Evolutionary conservation across 306 rosid species (phyloP).

Genomic region (Carpinus viminea): DNA sequence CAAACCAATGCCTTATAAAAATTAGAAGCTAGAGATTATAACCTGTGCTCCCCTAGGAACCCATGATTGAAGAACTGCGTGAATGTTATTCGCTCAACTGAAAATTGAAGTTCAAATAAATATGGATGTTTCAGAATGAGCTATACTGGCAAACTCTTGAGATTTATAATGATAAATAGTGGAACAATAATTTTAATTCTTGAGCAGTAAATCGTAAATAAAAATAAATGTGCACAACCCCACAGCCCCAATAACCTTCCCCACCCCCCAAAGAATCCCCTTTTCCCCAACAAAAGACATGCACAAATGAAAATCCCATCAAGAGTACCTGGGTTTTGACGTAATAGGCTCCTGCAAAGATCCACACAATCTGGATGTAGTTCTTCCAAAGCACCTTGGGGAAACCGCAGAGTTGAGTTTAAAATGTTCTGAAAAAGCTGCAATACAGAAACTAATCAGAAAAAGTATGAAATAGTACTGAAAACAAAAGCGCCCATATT

Average conservation of each 20-base stretch:
- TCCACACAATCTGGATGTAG: slow-evolving; percentile 77
- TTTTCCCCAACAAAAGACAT: slow-evolving; percentile 14
- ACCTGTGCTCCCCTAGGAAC: slow-evolving; percentile 72
- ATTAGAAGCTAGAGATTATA: slow-evolving; percentile 8
- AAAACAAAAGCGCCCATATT: not conserved
- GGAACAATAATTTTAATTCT: slow-evolving; percentile 12
- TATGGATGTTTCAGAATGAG: slow-evolving; percentile 24
- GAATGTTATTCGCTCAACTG: slow-evolving; percentile 90
- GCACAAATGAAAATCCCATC: slow-evolving; percentile 11
- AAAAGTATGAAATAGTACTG: slow-evolving; percentile 9
- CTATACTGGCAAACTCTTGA: slow-evolving; percentile 1
- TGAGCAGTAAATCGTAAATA: slow-evolving; percentile 10
- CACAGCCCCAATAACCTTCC: slow-evolving; percentile 16
- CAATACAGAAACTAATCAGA: slow-evolving; percentile 32
- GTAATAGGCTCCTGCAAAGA: slow-evolving; percentile 91
- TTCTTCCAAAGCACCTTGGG: slow-evolving; percentile 59
- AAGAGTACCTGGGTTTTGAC: slow-evolving; percentile 78
- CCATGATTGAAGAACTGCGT: slow-evolving; percentile 77
- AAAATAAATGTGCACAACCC: slow-evolving; percentile 17
- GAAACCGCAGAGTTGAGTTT: slow-evolving; percentile 68
- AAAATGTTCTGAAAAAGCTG: slow-evolving; percentile 92
- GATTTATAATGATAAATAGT: not conserved
- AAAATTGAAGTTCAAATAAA: slow-evolving; percentile 46
- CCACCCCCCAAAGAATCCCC: not conserved
- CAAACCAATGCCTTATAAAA: not conserved